phyloP scores from a whole-genome alignment of 371 early-diverging fungal genomes.

The Scutellospora calospora region DNA sequence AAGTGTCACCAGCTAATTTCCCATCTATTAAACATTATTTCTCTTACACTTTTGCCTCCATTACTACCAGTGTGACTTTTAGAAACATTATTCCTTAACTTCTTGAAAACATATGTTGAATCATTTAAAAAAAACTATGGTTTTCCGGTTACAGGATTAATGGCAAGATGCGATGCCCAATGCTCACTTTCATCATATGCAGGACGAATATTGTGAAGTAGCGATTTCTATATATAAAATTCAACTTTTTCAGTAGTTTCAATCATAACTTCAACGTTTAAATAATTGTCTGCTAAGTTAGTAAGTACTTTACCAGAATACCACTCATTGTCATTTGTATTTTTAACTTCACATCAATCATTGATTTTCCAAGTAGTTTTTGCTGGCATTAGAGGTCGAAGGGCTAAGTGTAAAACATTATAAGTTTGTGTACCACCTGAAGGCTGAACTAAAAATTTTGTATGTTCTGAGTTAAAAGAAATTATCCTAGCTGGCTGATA shows the following conservation, averaged over 20 bases:
- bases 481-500: neutral
- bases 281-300: neutral
- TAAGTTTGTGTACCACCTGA: too few relatives aligned
- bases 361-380: neutral
- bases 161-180: neutral
- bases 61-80: neutral
- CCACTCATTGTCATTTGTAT: neutral
- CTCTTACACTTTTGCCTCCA: neutral
- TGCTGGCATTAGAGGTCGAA: neutral
- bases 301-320: neutral
- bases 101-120: conserved; percentile 16
- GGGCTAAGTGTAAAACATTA: neutral
- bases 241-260: neutral
- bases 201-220: neutral
- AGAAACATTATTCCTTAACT: conserved; percentile 7
- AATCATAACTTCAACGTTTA: neutral
- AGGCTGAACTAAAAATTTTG: neutral
- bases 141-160: neutral
- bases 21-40: neutral
- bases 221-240: neutral
- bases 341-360: neutral
- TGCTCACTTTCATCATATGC: neutral
- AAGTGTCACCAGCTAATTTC: neutral
- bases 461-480: neutral
- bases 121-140: conserved; percentile 10